These are phyloP conservation scores for Aphanomyces invadans DNA, from an alignment of 352 stramenopile genomes.

Conservation along the genomic window DNA sequence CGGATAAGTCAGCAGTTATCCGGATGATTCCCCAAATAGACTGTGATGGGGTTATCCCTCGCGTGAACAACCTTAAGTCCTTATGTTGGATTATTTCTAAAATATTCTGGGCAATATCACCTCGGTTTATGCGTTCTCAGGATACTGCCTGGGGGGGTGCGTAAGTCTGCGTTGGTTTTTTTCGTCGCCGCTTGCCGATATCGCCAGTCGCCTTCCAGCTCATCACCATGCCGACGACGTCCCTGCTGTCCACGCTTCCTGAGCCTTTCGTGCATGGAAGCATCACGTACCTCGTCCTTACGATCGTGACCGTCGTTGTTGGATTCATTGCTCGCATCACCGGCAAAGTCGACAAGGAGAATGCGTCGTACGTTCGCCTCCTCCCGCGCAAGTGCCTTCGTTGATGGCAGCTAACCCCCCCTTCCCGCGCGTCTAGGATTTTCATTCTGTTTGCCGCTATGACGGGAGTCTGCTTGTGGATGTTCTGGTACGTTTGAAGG, in stretches of 20 bases:
- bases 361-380: conserved; percentile 58
- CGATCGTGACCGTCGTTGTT: conserved; percentile 63
- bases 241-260: conserved; percentile 33
- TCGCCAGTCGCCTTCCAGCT: not conserved
- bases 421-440: too few relatives aligned
- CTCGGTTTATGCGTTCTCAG: not conserved
- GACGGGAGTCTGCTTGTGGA: conserved; percentile 77
- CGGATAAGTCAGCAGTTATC: not conserved
- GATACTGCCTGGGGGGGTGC: not conserved
- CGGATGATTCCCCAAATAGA: not conserved
- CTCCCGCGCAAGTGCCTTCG: too few relatives aligned
- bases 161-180: conserved; percentile 9
- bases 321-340: conserved; percentile 71
- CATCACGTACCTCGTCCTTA: conserved; percentile 84
- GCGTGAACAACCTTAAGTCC: not conserved
- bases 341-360: conserved; percentile 78
- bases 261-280: conserved; percentile 69
- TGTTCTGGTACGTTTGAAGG: conserved; percentile 72
- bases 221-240: conserved; percentile 12
- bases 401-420: too few relatives aligned
- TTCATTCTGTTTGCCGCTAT: conserved; percentile 79
- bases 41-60: not conserved
- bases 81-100: not conserved
- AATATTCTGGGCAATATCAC: not conserved
- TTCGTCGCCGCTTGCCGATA: not conserved